Evolutionary conservation across 1,284 basidiomycete genomes (phyloP).

Genomic region (Ganoderma lingzhi): DNA sequence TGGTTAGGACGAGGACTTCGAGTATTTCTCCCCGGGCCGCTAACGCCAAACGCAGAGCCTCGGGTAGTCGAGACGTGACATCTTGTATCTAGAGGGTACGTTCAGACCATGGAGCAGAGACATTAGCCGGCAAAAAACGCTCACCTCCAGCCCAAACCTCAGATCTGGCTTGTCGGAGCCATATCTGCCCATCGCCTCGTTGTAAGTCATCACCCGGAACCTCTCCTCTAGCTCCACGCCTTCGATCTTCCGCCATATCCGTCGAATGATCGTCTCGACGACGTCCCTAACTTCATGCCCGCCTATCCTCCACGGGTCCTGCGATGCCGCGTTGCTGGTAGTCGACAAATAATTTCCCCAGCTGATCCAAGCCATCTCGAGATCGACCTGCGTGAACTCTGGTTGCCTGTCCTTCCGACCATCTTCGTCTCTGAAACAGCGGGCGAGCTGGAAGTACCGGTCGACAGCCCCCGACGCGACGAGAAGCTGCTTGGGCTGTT

Average conservation of each 20-base stretch:
- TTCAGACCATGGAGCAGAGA: conserved; percentile 24
- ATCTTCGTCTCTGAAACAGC: conserved; percentile 96
- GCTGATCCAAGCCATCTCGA: conserved; percentile 95
- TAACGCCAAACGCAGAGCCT: conserved; percentile 46
- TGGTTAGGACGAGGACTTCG: conserved; percentile 57
- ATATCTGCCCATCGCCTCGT: conserved; percentile 90
- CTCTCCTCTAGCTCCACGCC: conserved; percentile 61
- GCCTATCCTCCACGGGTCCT: conserved; percentile 81
- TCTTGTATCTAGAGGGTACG: conserved; percentile 54
- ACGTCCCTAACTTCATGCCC: conserved; percentile 80
- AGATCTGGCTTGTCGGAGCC: conserved; percentile 97
- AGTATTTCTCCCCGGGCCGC: conserved; percentile 53
- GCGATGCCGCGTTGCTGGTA: conserved; percentile 27
- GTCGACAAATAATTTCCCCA: conserved; percentile 56
- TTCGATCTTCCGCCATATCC: conserved; percentile 78
- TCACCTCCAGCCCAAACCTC: conserved; percentile 85
- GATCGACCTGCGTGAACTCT: conserved; percentile 96
- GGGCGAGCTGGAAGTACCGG: conserved; percentile 92
- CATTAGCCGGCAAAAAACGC: conserved; percentile 25
- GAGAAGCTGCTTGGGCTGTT: conserved; percentile 95
- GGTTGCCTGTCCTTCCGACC: conserved; percentile 95
- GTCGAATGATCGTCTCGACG: conserved; percentile 75
- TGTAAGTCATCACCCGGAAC: conserved; percentile 86
- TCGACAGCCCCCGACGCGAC: conserved; percentile 92
- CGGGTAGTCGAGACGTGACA: conserved; percentile 55